Evolutionary conservation across 306 rosid species (phyloP), one percentile per base, ranked within the genome.

Genomic region (Fragaria vesca): DNA sequence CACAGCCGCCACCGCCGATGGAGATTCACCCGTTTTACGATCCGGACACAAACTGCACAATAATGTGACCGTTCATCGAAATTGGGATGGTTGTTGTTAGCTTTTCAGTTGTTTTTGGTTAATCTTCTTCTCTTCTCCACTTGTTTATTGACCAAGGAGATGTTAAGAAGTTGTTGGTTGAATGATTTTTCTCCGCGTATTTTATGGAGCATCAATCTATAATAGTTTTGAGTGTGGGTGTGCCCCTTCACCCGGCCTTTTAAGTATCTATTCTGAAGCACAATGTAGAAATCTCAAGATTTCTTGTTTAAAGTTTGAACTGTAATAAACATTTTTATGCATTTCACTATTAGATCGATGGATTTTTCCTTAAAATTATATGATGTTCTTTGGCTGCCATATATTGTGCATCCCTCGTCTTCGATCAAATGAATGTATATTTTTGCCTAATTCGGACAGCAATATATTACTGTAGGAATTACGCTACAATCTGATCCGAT

Each of bases 1-100:
- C 77, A 4, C 82, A 79, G 40, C 73, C 76, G 2, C 78, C 78
- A 18, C 74, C 73, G 0, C 40, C 42, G 9, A 4, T 21, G 66
- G 74, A 65, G 20, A 17, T 48, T 24, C 61, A 40, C 65, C 58
- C 72, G 2, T 52, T 63, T 26, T 69, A 55, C n/a, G 68, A 73
- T 73, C 51, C 75, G 1, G 40, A 73, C 4, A 17, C 48, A 0
- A 26, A 24, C 3, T 73, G 83, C 62, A 18, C 30, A 36, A 66
- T 80, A 34, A 73, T 73, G 74, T 73, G 52, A 80, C 15, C 21
- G 10, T 1, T 42, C 45, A 24, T 1, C 17, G 45, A 55, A 51
- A 38, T 16, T 71, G 20, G 9, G 54, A 32, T 10, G 6, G 10
- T 26, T 57, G 16, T 42, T 18, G 2, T 8, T 24, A 69, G 24